Evolutionary conservation across 1,139 yeast genomes (phyloP).

Genomic region (Yamadazyma oceani): DNA sequence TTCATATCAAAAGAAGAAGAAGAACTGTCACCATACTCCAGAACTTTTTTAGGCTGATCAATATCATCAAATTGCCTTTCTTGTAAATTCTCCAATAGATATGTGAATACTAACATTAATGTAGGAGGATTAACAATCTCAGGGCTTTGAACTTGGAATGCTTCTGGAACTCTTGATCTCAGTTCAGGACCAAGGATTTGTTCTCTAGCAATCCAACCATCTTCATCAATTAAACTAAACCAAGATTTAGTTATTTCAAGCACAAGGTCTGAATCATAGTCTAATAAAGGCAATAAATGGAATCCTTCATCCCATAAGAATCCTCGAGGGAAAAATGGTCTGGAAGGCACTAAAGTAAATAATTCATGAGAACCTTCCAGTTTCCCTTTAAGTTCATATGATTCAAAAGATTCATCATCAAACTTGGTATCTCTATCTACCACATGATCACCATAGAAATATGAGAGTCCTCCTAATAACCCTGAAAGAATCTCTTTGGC

Average conservation of each 20-base stretch:
- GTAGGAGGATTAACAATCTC: constrained; percentile 97
- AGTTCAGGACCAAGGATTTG: constrained; percentile 93
- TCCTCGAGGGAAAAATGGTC: constrained; percentile 95
- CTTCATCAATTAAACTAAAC: constrained; percentile 81
- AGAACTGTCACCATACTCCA: constrained; percentile 12
- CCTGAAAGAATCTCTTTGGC: constrained; percentile 82
- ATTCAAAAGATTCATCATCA: constrained; percentile 65
- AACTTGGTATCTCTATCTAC: constrained; percentile 73
- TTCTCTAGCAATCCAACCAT: constrained; percentile 97
- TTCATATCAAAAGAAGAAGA: constrained; percentile 13
- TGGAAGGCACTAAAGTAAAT: constrained; percentile 84
- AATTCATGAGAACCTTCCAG: constrained; percentile 70
- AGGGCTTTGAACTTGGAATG: constrained; percentile 84
- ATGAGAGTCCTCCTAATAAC: constrained; percentile 85
- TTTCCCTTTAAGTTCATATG: constrained; percentile 50
- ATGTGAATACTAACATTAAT: constrained; percentile 73
- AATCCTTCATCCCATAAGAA: constrained; percentile 99
- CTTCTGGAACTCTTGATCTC: constrained; percentile 83
- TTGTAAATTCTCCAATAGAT: constrained; percentile 51
- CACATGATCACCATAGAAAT: constrained; percentile 81
- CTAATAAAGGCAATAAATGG: constrained; percentile 78
- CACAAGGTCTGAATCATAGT: constrained; percentile 82
- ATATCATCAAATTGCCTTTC: constrained; percentile 21
- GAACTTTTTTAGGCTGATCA: constrained; percentile 23
- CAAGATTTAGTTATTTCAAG: constrained; percentile 83